Evolutionary conservation across 352 stramenopile species (phyloP).

Genomic region (Globisporangium cederbergense): DNA sequence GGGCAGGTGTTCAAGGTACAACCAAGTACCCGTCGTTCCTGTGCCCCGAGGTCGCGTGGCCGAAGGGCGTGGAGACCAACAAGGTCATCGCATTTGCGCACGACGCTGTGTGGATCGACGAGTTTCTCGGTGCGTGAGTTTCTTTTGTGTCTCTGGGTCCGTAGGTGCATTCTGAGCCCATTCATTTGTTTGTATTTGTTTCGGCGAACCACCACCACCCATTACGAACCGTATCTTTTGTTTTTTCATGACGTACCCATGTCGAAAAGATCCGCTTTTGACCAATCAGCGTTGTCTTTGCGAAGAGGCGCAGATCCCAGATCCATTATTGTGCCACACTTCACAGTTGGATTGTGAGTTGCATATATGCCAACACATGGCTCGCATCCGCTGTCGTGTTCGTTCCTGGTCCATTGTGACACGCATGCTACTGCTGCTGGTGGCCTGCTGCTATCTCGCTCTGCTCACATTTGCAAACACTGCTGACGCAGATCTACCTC

Average conservation of each 20-base stretch:
- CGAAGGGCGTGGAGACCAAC: constrained; percentile 2
- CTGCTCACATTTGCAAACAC: not conserved
- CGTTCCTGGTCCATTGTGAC: not conserved
- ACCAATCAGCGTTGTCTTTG: not conserved
- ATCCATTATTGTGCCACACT: not conserved
- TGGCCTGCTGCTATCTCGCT: not conserved
- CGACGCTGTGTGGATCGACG: constrained; percentile 2
- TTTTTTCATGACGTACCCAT: not conserved
- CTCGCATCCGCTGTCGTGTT: not conserved
- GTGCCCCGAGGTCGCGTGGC: not conserved
- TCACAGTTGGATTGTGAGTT: not conserved
- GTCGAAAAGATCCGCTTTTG: not conserved
- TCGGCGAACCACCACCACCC: not conserved
- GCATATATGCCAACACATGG: not conserved
- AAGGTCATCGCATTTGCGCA: constrained; percentile 3
- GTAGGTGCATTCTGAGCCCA: not conserved
- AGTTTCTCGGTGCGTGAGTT: constrained; percentile 1
- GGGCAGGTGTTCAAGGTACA: not conserved
- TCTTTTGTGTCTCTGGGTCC: not conserved
- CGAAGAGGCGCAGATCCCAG: not conserved
- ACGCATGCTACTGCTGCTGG: not conserved
- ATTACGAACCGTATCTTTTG: not conserved
- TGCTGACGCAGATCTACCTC: not conserved
- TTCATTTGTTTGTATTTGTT: not conserved
- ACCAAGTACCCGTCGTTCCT: constrained; percentile 2